Base-by-base conservation (phyloP, 345 rosid genomes). In the Rhodomyrtus tomentosa region DNA sequence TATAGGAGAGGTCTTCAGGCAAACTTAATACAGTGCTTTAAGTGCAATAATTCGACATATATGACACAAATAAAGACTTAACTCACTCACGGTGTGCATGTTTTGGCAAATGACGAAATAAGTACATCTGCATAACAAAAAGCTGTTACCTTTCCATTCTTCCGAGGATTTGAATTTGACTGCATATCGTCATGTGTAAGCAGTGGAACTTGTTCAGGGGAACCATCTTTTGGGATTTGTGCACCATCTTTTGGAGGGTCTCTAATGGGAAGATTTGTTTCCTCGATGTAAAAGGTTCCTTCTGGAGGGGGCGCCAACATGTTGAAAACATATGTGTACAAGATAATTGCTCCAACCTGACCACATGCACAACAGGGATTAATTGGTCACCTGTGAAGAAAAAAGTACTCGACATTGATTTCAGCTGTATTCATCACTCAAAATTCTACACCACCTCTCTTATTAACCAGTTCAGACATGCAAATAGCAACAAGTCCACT, bases 261-360 rank as follows among this genome's bases (percentile, higher is more conserved):
- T 88, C 93, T 98, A 84, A 93, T 32, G 62, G 98, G 93, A 89
- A 92, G 93, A 85, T 36, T 82, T 20, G 72, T 86, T 20, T 91
- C 93, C 50, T 91, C 95, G 50, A 92, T 85, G 84, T 91, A 88
- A 90, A 94, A 96, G 86, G 95, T 92, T 58, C 99, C 99, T 91
- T 92, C 98, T 0, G 98, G 94, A 84, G 99, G 99, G 84, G 99
- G 99, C 29, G 98, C 91, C 86, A 94, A 83, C 99, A 98, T 98
- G 49, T 93, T 84, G 89, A 95, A 98, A 80, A 98, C 99, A 82
- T 96, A 98, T 11, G 99, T 95, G 90, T 98, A 96, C 76, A 98
- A 92, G 90, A 96, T 92, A 84, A 98, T 98, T 48, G 99, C 99
- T 80, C 99, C 99, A 86, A 98, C 99, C 99, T 98, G 86, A 52